A percentile compares a stretch with the other conserved stretches of the same genome.
Conservation (phyloP, 352 stramenopile species). For the Pelagophyceae sp. region DNA sequence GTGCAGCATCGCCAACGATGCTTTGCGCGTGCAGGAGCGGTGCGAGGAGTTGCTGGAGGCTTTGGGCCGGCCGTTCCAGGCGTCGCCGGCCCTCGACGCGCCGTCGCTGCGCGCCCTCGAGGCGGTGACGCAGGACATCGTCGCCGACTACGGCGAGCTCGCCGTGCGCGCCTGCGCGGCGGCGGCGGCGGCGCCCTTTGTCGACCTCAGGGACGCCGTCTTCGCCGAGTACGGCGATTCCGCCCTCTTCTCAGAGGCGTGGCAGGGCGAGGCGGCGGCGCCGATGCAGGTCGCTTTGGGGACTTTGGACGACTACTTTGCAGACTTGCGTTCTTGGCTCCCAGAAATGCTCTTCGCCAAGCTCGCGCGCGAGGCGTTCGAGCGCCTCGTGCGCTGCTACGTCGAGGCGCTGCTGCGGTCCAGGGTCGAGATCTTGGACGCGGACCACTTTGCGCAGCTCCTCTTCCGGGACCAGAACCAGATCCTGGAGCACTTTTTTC, state of each 20-base stretch:
- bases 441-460: background rate
- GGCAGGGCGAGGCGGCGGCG: background rate
- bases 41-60: background rate
- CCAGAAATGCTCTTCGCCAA: background rate
- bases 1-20: constrained; percentile 9
- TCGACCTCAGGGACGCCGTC: background rate
- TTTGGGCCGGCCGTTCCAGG: background rate
- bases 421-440: background rate
- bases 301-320: constrained; percentile 12
- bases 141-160: constrained; percentile 10
- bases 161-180: background rate
- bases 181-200: background rate
- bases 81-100: background rate
- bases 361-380: constrained; percentile 1
- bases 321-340: background rate
- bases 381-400: background rate
- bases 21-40: constrained; percentile 5
- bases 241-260: background rate
- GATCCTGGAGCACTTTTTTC: background rate
- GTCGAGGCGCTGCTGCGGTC: background rate
- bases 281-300: background rate
- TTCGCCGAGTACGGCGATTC: background rate
- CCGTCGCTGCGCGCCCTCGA: background rate
- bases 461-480: constrained; percentile 9
- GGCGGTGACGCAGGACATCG: background rate